Percentiles rank a stretch among this genome's conserved stretches.
Evolutionary conservation across 2,329 filamentous ascomycete species (phyloP).

Genomic region (Aspergillaceae sp.): DNA sequence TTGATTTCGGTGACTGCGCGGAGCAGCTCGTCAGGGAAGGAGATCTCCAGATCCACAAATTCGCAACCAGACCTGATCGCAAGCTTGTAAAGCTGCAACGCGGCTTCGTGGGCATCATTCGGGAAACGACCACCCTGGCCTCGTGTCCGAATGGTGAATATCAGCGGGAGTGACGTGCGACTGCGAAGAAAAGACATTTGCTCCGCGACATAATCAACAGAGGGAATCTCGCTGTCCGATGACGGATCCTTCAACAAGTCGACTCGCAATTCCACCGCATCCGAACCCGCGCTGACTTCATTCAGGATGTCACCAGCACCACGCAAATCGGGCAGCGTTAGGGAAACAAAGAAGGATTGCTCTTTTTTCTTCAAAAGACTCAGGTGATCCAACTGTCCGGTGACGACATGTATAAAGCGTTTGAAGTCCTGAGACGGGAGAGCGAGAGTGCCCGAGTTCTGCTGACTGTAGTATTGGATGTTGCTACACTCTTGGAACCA

Average conservation of each 20-base stretch:
- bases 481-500: conserved; percentile 94
- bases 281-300: conserved; percentile 69
- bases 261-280: conserved; percentile 89
- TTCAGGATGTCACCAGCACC: conserved; percentile 57
- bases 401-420: conserved; percentile 62
- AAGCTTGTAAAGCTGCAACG: conserved; percentile 64
- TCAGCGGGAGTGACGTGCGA: conserved; percentile 64
- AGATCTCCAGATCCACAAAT: conserved; percentile 88
- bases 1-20: conserved; percentile 59
- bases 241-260: conserved; percentile 74
- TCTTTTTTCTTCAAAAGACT: conserved; percentile 53
- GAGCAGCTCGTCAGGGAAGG: conserved; percentile 68
- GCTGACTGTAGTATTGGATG: conserved; percentile 81
- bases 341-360: conserved; percentile 83
- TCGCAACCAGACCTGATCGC: conserved; percentile 80
- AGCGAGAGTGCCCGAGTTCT: conserved; percentile 42
- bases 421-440: conserved; percentile 59
- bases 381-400: conserved; percentile 50
- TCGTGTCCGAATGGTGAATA: conserved; percentile 82
- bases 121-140: conserved; percentile 85
- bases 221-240: conserved; percentile 48
- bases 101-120: conserved; percentile 62
- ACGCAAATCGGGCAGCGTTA: conserved; percentile 70
- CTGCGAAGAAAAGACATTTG: conserved; percentile 74
- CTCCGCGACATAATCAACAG: conserved; percentile 66